Percentiles rank a stretch among this genome's conserved stretches.
phyloP scores from a whole-genome alignment of 176 grass and related monocot species.

The Musa beccarii region DNA sequence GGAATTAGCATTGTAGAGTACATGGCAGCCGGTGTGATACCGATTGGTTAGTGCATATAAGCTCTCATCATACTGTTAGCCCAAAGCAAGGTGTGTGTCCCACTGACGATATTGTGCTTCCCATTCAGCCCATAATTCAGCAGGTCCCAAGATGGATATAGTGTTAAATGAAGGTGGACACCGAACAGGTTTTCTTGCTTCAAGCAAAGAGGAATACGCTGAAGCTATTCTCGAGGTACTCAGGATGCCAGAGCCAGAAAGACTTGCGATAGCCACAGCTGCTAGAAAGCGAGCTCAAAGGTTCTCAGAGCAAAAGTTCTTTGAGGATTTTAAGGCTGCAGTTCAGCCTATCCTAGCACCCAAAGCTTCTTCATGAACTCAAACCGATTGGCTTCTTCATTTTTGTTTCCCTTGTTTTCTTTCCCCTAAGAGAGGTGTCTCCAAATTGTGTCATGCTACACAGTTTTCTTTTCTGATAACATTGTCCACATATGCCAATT shows the following conservation, averaged over 20 bases:
- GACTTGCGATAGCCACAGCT: conserved; percentile 45
- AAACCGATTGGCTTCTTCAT: neutral
- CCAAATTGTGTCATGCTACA: too few relatives aligned
- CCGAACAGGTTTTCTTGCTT: conserved; percentile 70
- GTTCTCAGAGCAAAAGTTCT: conserved; percentile 74
- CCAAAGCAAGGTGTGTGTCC: neutral
- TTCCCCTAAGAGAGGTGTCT: too few relatives aligned
- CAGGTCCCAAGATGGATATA: conserved; percentile 93
- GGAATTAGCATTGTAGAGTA: conserved; percentile 94
- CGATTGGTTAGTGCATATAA: conserved; percentile 50
- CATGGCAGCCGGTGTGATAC: conserved; percentile 93
- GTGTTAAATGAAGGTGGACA: conserved; percentile 59
- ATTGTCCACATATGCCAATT: too few relatives aligned
- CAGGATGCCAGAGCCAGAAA: conserved; percentile 53
- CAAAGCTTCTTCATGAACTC: neutral
- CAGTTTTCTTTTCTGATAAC: too few relatives aligned
- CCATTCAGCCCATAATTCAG: conserved; percentile 73
- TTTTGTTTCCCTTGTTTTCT: neutral
- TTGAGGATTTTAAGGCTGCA: conserved; percentile 50
- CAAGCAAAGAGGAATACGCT: conserved; percentile 50
- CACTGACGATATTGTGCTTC: neutral
- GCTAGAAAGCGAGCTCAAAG: conserved; percentile 69
- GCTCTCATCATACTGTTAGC: neutral
- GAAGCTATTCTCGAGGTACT: conserved; percentile 64
- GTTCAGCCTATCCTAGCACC: conserved; percentile 21